Base-by-base conservation (phyloP, 2,329 filamentous ascomycete genomes). In the Neofusicoccum umdonicola region DNA sequence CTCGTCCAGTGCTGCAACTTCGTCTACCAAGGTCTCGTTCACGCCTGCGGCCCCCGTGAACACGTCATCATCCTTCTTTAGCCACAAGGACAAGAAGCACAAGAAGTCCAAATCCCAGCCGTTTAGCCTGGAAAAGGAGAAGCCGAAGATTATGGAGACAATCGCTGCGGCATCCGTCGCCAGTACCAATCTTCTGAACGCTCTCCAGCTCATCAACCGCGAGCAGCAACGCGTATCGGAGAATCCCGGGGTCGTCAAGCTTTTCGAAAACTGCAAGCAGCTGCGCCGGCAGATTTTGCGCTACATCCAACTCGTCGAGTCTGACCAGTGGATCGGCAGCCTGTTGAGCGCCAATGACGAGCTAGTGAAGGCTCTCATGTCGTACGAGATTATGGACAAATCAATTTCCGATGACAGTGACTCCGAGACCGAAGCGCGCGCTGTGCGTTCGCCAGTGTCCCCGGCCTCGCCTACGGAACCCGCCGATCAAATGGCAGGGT, bases 271-370 rank as follows among this genome's bases (percentile, higher is more conserved):
- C 1, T 98, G 94, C 83, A 98, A 97, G 77, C 83, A 87, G 54
- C 85, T 98, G 12, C 87, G 95, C 56, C 85, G 92, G 65, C 91
- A 92, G 74, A 90, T 98, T 35, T 76, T 98, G 44, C 90, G 93
- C 64, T 98, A 97, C 75, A 97, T 98, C 68, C 92, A 98, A 73
- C 85, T 93, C 58, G 90, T 98, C 12, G 92, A 97, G 74, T 60
- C 88, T 8, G 94, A 98, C 73, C 89, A 98, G 72, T 97, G 91
- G 84, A 88, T 99, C 8, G 95, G 94, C 47, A 89, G 92, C 66
- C 84, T 99, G 4, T 88, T 99, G 17, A 92, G 95, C 72, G 93
- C 94, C 68, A 98, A 99, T 72, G 95, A 99, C 71, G 91, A 96
- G 77, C 88, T 99, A n/a, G 91, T 98, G 45, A 90, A 90, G 67